phyloP scores from a whole-genome alignment of 768 basidiomycete species.

The Mycena chlorophos region DNA sequence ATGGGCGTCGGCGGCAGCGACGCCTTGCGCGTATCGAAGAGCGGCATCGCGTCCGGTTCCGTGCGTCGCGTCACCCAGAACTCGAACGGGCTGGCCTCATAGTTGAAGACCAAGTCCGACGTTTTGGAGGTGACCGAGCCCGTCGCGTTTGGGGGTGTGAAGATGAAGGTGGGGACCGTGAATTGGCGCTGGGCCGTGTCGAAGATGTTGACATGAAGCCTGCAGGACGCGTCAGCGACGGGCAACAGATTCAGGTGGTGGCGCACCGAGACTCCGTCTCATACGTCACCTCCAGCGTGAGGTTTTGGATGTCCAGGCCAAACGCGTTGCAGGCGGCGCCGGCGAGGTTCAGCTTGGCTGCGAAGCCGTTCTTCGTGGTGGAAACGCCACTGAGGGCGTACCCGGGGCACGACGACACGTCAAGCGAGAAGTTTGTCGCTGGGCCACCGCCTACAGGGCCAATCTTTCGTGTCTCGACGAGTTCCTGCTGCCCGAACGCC shows the following conservation, averaged over 20 bases:
- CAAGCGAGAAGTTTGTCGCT: neutral
- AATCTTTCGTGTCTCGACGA: neutral
- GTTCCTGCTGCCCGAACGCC: too few relatives aligned
- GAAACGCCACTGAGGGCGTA: slow-evolving; percentile 50
- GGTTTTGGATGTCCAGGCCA: slow-evolving; percentile 54
- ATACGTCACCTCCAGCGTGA: slow-evolving; percentile 69
- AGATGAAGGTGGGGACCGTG: slow-evolving; percentile 57
- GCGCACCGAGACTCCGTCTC: slow-evolving; percentile 52
- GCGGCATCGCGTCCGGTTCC: slow-evolving; percentile 49
- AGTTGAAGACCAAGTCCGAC: slow-evolving; percentile 72
- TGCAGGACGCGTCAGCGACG: slow-evolving; percentile 24
- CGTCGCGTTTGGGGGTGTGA: slow-evolving; percentile 8
- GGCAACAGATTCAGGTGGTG: neutral
- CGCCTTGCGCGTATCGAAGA: slow-evolving; percentile 69
- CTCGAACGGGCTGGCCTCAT: slow-evolving; percentile 62
- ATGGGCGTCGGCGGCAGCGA: slow-evolving; percentile 65
- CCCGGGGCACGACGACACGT: slow-evolving; percentile 37
- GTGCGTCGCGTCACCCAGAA: slow-evolving; percentile 80
- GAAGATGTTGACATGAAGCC: slow-evolving; percentile 67
- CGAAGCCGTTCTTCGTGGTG: slow-evolving; percentile 49
- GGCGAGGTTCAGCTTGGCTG: slow-evolving; percentile 53
- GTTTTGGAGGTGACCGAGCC: slow-evolving; percentile 27
- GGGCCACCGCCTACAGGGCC: neutral
- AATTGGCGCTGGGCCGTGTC: slow-evolving; percentile 65
- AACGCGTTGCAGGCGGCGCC: slow-evolving; percentile 66